A percentile compares a stretch with the other conserved stretches of the same genome.
phyloP scores from a whole-genome alignment of 306 rosid genomes.

The Crotalaria pallida region DNA sequence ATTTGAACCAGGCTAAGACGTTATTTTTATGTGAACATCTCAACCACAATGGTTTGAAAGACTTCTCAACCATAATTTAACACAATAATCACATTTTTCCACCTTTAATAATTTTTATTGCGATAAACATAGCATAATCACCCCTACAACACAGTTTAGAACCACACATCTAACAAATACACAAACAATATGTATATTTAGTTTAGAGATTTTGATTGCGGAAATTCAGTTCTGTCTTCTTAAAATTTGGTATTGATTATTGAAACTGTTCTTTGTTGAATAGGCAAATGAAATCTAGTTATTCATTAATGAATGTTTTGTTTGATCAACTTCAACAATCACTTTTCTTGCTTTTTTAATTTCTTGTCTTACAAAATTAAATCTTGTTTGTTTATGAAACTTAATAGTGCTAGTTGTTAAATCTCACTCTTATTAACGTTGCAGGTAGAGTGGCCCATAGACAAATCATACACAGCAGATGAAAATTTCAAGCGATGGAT shows the following conservation, averaged over 20 bases:
- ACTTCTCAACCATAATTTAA: no score
- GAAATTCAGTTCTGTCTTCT: no score
- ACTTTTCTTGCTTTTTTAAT: not conserved
- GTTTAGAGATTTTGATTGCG: no score
- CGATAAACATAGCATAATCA: no score
- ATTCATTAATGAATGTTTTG: no score
- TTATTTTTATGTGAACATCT: slow-evolving; percentile 1
- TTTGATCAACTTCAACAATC: no score
- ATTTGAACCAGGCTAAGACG: not conserved
- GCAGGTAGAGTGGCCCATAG: slow-evolving; percentile 87
- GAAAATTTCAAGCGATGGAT: slow-evolving; percentile 55
- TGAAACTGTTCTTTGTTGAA: not conserved
- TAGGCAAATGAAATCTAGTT: not conserved
- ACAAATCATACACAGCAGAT: slow-evolving; percentile 47
- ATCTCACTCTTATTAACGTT: not conserved
- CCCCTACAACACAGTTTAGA: no score
- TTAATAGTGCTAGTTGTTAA: no score
- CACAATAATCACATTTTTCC: not conserved
- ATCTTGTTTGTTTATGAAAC: not conserved
- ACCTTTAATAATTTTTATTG: no score
- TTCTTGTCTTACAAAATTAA: not conserved
- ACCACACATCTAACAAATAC: no score
- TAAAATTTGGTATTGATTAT: not conserved
- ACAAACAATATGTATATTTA: no score
- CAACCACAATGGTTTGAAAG: no score